phyloP scores from a whole-genome alignment of 768 basidiomycete genomes.

The Pleurotus djamor region DNA sequence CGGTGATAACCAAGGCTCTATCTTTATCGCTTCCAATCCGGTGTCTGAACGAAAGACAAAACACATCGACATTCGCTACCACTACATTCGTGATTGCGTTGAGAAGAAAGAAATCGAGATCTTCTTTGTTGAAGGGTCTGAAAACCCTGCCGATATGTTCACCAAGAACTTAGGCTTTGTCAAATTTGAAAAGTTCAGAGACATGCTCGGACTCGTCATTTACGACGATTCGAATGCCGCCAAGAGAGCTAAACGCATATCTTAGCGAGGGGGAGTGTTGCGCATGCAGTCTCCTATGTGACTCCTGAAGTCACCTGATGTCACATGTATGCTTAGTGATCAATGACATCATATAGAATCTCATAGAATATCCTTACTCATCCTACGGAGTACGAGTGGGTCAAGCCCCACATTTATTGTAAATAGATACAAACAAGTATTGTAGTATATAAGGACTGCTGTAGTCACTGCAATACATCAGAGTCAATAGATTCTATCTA shows the following conservation, averaged over 20 bases:
- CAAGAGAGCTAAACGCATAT: neutral
- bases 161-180: neutral
- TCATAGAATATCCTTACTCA: too few relatives aligned
- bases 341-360: too few relatives aligned
- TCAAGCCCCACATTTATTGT: too few relatives aligned
- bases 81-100: conserved; percentile 7
- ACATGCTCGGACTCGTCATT: neutral
- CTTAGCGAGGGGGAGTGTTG: neutral
- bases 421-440: too few relatives aligned
- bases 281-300: neutral
- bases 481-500: too few relatives aligned
- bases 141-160: neutral
- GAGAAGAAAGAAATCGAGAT: neutral
- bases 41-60: neutral
- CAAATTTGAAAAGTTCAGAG: neutral
- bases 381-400: too few relatives aligned
- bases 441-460: too few relatives aligned
- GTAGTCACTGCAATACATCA: too few relatives aligned
- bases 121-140: neutral
- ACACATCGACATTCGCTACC: conserved; percentile 8
- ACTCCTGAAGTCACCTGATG: too few relatives aligned
- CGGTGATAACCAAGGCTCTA: neutral
- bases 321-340: too few relatives aligned
- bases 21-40: neutral
- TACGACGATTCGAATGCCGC: neutral